Base-by-base conservation (phyloP, 768 basidiomycete genomes). In the Stropharia rugosoannulata region DNA sequence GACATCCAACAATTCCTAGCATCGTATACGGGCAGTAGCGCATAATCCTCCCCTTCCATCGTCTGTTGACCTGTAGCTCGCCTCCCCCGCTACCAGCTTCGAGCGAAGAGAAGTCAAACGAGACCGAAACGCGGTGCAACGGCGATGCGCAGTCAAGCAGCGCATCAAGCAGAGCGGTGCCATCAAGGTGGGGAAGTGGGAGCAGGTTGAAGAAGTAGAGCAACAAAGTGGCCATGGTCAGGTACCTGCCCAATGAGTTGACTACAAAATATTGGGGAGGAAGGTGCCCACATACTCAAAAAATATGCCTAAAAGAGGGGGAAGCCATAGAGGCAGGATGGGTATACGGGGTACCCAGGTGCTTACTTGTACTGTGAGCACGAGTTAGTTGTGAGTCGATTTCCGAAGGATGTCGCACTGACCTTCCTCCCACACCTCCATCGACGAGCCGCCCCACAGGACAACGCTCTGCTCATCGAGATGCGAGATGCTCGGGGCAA, bases 141-240 rank as follows among this genome's bases (percentile, higher is more conserved):
- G 37, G 27, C 9, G 59, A 48, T 8, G 36, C 41, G 11, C 54
- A 37, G 35, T 67, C 66, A 16, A 73, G 46, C 7, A 73, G 39
- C 8, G 64, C 52, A 10, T 54, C 47, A 29, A 92, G 73, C 16
- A 89, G 71, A 59, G 86, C 80, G 7, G 77, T 70, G 25, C 93
- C 93, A 57, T 95, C 93, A 16, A 95, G 75, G 46, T 74, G 72
- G 2, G 82, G 80, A 35, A 94, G 66, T 0, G 93, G 92, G 19
- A 95, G 76, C 25, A 91, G 79, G 67, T 95, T 95, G 74, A 95
- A 85, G 55, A 93, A 70, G 67, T 82, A 93, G 1, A 95, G 74
- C 2, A 91, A 93, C 32, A 94, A 68, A n/a, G 85, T 84, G 2
- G 89, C 78, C 64, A 83, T 81, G 35, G 74, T 70, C 56, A 85